Base-by-base conservation (phyloP, 495 filamentous ascomycete genomes). In the Hypoxylon lienhwacheense region DNA sequence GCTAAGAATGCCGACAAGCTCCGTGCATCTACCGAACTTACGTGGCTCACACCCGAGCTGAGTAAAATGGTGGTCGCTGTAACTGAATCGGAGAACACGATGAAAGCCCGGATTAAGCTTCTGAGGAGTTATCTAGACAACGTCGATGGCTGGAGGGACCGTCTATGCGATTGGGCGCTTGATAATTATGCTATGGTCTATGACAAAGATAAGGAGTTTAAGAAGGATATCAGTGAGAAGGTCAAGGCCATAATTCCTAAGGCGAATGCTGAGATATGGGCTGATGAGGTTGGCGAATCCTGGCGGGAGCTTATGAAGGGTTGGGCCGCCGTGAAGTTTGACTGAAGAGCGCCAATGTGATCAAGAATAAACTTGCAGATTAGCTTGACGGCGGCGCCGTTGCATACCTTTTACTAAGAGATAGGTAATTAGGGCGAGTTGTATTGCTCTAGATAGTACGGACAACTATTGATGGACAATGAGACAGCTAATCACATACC, bases 121-220 rank as follows among this genome's bases (percentile, higher is more conserved):
- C 36, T 73, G 19, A 73, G 64, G 48, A 62, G 62, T 36, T 40
- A 29, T 32, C 55, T 74, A 7, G 64, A 59, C 17, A 64, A 68
- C 12, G 29, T 47, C 21, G 58, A 57, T 10, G 74, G 73, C 20
- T 78, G 69, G 75, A 56, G 72, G 60, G 72, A 75, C 33, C 48
- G 57, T 5, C 25, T 67, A 3, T 28, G 41, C 37, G 47, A 50
- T 4, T 65, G 61, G 61, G 49, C 36, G 1, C 60, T 65, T 20
- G 45, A 39, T 1, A 48, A 64, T 10, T 43, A 54, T 10, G 39
- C 50, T 7, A 29, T n/a, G 0, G 10, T 11, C 4, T 26, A 32
- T 7, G 49, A 56, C 6, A 1, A 51, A 10, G 36, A 55, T 2
- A 19, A 31, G 5, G 39, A 37, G 8, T 62, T 50, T 29, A 58